Evolutionary conservation across 2,329 filamentous ascomycete species (phyloP).

Genomic region (Cercospora sojina): DNA sequence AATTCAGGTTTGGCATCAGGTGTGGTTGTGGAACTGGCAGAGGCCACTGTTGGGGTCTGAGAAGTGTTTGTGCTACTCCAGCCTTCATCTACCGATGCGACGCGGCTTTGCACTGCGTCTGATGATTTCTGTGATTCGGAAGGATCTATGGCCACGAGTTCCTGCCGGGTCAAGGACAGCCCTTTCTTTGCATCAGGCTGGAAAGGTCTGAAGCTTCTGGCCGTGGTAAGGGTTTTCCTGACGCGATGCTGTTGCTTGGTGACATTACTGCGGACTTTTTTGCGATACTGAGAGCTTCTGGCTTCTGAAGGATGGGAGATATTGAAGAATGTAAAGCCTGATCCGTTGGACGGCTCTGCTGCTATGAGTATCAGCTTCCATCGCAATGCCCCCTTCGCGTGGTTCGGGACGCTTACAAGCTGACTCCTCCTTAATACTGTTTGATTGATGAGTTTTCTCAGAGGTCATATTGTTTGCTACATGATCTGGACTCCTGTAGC

Average conservation of each 20-base stretch:
- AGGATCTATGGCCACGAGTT: neutral
- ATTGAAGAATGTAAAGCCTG: neutral
- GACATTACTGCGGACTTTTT: conserved; percentile 8
- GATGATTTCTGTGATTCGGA: neutral
- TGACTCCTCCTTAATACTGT: neutral
- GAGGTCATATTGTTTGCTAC: neutral
- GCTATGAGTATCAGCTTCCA: neutral
- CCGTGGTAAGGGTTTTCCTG: neutral
- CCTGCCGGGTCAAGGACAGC: neutral
- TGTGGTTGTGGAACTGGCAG: neutral
- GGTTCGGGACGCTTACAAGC: neutral
- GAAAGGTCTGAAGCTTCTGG: neutral
- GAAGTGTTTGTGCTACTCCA: neutral
- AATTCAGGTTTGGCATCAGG: neutral
- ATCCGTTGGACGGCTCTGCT: neutral
- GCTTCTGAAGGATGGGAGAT: neutral
- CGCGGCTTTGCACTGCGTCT: neutral
- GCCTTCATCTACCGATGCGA: no score
- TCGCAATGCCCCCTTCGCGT: neutral
- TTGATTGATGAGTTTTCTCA: neutral
- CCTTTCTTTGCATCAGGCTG: neutral
- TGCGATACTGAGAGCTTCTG: neutral
- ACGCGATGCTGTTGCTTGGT: neutral
- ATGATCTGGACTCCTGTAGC: neutral
- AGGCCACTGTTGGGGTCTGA: neutral